Conservation (phyloP, 352 stramenopile species). For the Saprolegnia parasitica region DNA sequence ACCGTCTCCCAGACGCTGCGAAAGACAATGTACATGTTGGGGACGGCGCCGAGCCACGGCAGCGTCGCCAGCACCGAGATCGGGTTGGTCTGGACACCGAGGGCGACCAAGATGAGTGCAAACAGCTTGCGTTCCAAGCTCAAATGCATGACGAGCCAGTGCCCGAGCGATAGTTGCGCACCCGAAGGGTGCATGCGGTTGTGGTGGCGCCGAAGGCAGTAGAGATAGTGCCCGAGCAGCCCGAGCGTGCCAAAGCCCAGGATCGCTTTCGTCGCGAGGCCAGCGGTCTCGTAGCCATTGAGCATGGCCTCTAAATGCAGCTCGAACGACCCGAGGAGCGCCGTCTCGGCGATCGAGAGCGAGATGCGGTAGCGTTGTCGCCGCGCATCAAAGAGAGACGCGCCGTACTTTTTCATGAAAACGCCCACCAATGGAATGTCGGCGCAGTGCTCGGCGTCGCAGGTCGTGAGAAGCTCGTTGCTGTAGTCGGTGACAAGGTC, state of each 20-base stretch:
- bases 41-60: neutral
- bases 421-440: slow-evolving; percentile 11
- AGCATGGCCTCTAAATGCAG: slow-evolving; percentile 3
- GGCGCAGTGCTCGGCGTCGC: neutral
- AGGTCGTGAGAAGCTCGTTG: slow-evolving; percentile 14
- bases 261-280: slow-evolving; percentile 4
- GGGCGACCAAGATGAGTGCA: slow-evolving; percentile 3
- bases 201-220: neutral
- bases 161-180: neutral
- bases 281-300: slow-evolving; percentile 13
- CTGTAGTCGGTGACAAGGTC: slow-evolving; percentile 1
- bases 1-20: slow-evolving; percentile 15
- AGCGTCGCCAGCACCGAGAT: neutral
- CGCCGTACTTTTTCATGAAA: slow-evolving; percentile 13
- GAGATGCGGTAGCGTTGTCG: neutral
- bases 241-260: slow-evolving; percentile 6
- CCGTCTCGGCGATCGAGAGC: neutral
- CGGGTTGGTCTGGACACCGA: slow-evolving; percentile 8
- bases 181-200: neutral
- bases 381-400: slow-evolving; percentile 4
- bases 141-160: slow-evolving; percentile 10
- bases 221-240: neutral
- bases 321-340: neutral
- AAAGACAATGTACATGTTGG: neutral
- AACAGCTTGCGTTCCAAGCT: slow-evolving; percentile 20